Conservation (phyloP, 2,329 filamentous ascomycete species). For the Phaeosphaeriaceae sp. region DNA sequence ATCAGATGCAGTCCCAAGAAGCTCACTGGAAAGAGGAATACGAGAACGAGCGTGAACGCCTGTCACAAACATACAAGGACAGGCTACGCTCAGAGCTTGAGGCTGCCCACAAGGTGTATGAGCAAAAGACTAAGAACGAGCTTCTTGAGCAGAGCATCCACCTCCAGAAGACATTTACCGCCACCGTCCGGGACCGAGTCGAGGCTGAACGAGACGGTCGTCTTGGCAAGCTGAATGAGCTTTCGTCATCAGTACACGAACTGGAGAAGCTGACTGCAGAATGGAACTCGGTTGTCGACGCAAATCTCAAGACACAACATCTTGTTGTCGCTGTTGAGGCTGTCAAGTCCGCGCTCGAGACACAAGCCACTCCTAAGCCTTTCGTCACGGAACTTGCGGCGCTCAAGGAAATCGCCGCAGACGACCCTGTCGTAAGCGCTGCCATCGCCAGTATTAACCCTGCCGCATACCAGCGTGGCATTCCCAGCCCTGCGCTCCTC, state of each 20-base stretch:
- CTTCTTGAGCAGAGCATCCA: slow-evolving; percentile 89
- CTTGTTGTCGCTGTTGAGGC: slow-evolving; percentile 95
- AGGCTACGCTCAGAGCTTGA: slow-evolving; percentile 81
- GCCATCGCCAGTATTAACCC: slow-evolving; percentile 98
- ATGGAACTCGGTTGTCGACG: slow-evolving; percentile 90
- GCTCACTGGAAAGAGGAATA: slow-evolving; percentile 86
- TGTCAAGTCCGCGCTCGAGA: slow-evolving; percentile 82
- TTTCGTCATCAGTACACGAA: slow-evolving; percentile 78
- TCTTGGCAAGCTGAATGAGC: slow-evolving; percentile 82
- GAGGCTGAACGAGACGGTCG: slow-evolving; percentile 88
- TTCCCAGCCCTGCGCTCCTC: slow-evolving; percentile 82
- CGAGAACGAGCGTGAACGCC: slow-evolving; percentile 81
- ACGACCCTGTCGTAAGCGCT: slow-evolving; percentile 86
- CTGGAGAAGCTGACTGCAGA: slow-evolving; percentile 86
- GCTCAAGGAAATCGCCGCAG: slow-evolving; percentile 86
- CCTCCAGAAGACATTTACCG: slow-evolving; percentile 83
- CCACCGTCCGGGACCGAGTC: slow-evolving; percentile 79
- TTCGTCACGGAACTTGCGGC: slow-evolving; percentile 94
- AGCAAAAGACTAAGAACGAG: slow-evolving; percentile 82
- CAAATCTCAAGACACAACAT: slow-evolving; percentile 92
- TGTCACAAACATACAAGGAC: slow-evolving; percentile 79
- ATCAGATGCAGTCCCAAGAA: slow-evolving; percentile 81
- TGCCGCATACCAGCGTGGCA: slow-evolving; percentile 87
- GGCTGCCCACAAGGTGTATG: slow-evolving; percentile 78
- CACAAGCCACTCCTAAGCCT: slow-evolving; percentile 75